A percentile compares a stretch with the other conserved stretches of the same genome.
Conservation (phyloP, 176 grass and related monocot species). For the Chrysopogon serrulatus region DNA sequence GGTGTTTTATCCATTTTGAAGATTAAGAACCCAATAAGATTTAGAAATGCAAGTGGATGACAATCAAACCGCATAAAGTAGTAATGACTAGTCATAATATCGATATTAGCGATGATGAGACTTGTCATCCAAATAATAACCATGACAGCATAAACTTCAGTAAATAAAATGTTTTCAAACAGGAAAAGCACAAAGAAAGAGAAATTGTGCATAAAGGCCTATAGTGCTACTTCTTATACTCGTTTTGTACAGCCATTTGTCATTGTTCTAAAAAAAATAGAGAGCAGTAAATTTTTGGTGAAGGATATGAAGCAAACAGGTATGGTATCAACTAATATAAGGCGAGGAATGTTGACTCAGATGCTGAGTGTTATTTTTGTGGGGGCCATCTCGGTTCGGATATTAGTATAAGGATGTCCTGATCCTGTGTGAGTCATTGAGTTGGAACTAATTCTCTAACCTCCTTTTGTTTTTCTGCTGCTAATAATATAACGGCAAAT, state of each 20-base stretch:
- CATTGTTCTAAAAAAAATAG: background rate
- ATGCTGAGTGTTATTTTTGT: background rate
- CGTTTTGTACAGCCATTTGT: background rate
- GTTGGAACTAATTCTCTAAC: background rate
- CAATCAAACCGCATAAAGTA: background rate
- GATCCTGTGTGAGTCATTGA: background rate
- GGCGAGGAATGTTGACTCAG: background rate
- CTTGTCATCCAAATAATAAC: background rate
- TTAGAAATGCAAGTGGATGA: background rate
- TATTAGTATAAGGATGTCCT: background rate
- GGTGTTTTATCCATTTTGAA: conserved; percentile 8
- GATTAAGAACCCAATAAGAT: background rate
- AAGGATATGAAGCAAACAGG: background rate
- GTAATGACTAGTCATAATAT: background rate
- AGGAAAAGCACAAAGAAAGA: background rate
- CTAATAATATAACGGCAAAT: background rate
- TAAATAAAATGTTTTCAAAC: background rate
- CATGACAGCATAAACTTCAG: background rate
- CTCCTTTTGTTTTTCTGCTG: background rate
- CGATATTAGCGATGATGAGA: background rate
- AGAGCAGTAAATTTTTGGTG: background rate
- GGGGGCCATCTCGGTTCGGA: background rate
- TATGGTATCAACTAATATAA: background rate
- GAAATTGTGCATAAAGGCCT: background rate
- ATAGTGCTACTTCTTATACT: background rate